phyloP scores from a whole-genome alignment of 768 basidiomycete genomes.

The Podaxis sp. region DNA sequence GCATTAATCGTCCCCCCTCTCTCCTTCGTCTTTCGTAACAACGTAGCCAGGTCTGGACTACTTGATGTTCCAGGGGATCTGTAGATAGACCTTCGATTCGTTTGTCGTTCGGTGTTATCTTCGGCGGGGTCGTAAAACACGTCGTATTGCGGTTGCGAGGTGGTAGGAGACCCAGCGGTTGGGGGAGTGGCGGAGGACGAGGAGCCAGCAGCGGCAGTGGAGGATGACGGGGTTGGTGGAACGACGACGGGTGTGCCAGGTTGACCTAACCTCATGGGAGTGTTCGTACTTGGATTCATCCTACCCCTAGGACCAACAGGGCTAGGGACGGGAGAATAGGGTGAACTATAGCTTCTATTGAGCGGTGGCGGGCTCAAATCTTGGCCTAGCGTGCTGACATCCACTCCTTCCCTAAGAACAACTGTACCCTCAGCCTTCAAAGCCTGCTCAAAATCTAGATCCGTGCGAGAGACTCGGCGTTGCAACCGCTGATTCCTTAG shows the following conservation, averaged over 20 bases:
- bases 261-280: conserved; percentile 20
- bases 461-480: conserved; percentile 67
- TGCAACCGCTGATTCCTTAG: conserved; percentile 28
- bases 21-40: conserved; percentile 82
- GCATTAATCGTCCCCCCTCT: conserved; percentile 43
- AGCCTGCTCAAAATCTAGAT: conserved; percentile 82
- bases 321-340: conserved; percentile 29
- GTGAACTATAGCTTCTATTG: conserved; percentile 38
- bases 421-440: conserved; percentile 67
- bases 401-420: conserved; percentile 65
- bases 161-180: conserved; percentile 1
- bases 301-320: conserved; percentile 12
- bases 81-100: conserved; percentile 82
- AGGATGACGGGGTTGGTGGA: conserved; percentile 65
- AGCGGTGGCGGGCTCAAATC: conserved; percentile 41
- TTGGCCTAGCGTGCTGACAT: conserved; percentile 64
- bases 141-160: conserved; percentile 5
- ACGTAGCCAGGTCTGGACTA: conserved; percentile 87
- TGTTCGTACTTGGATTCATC: conserved; percentile 2
- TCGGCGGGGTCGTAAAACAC: conserved; percentile 7
- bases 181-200: conserved; percentile 46
- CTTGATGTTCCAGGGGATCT: conserved; percentile 86
- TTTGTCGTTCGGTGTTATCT: conserved; percentile 36
- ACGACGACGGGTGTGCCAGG: conserved; percentile 62
- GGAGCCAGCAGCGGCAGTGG: conserved; percentile 25